Evolutionary conservation across 176 grass and related monocot genomes (phyloP), one percentile per base, ranked within the genome.

Genomic region (Aegilops sharonensis): DNA sequence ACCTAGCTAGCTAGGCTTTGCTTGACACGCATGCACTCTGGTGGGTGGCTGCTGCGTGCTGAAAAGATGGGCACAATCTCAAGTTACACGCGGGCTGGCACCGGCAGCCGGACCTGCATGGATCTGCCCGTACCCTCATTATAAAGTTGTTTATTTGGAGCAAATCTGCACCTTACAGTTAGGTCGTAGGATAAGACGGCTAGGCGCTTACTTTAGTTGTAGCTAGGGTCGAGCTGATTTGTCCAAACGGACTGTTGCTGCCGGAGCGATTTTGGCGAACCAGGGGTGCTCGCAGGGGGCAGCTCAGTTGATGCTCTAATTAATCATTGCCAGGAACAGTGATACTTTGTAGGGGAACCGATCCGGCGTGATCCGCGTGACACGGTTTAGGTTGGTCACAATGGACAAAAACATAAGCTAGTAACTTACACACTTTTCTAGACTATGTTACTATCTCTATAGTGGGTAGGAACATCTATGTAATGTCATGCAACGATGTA

Each of bases 1-100:
- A 75, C 11, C 12, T 48, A 52, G 57, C 21, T 54, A 31, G 25
- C 4, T 75, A 50, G 39, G 78, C 36, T 11, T 32, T 74, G 40
- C 40, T 31, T 48, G 60, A 12, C 37, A 81, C 78, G 27, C 39
- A 31, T 32, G 43, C 68, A 75, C 25, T 9, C 47, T 24, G 70
- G 80, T 15, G 25, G 78, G 72, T 75, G 72, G 72, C 24, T 15
- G 42, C 23, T n/a, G 9, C n/a, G 25, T 76, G 40, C 17, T 50
- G 64, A 81, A 50, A 50, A 34, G 40, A 68, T 4, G 40, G 63
- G 79, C 11, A 81, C 68, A 61, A 62, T 57, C 64, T 82, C 30
- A 36, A 9, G 65, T 32, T 56, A 35, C 34, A 52, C 56, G 24
- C 24, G 61, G 29, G 1, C 15, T 57, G 31, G 67, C 45, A 86